Conservation (phyloP, 176 grass and related monocot genomes). For the Dendrocalamus sinicus region DNA sequence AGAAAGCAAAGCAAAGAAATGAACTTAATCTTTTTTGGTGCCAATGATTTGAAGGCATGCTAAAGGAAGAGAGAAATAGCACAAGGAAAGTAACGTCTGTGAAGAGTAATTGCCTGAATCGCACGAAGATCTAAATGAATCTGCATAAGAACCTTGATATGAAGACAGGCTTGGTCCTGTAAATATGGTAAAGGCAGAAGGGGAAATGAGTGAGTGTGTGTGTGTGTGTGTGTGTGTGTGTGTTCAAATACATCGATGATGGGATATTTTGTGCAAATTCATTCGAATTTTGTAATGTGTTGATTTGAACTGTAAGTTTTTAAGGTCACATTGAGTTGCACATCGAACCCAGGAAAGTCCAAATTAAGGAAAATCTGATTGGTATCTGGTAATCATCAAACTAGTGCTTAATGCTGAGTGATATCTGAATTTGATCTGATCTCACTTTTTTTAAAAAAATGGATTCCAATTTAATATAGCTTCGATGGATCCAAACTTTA, state of each 20-base stretch:
- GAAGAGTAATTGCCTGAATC: slow-evolving; percentile 61
- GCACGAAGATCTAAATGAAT: slow-evolving; percentile 75
- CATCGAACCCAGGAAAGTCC: background rate
- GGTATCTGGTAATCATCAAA: background rate
- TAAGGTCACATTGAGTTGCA: slow-evolving; percentile 7
- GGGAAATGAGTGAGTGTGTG: background rate
- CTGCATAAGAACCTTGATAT: slow-evolving; percentile 80
- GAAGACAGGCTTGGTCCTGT: slow-evolving; percentile 83
- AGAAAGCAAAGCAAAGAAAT: slow-evolving; percentile 34
- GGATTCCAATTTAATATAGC: slow-evolving; percentile 21
- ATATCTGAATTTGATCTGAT: slow-evolving; percentile 21
- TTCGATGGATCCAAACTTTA: slow-evolving; percentile 8
- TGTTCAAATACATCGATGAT: slow-evolving; percentile 1
- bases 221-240: too few relatives aligned
- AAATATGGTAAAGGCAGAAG: slow-evolving; percentile 42
- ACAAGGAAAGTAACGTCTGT: background rate
- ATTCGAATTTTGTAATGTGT: slow-evolving; percentile 1
- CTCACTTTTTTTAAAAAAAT: slow-evolving; percentile 5
- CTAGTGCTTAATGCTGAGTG: slow-evolving; percentile 10
- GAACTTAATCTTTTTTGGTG: background rate
- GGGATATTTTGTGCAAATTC: background rate
- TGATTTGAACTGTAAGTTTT: background rate
- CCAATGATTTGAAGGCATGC: background rate
- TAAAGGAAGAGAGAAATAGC: slow-evolving; percentile 26
- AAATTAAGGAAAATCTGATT: slow-evolving; percentile 13